Evolutionary conservation across 768 basidiomycete genomes (phyloP).

Genomic region (Psilocybe cubensis): DNA sequence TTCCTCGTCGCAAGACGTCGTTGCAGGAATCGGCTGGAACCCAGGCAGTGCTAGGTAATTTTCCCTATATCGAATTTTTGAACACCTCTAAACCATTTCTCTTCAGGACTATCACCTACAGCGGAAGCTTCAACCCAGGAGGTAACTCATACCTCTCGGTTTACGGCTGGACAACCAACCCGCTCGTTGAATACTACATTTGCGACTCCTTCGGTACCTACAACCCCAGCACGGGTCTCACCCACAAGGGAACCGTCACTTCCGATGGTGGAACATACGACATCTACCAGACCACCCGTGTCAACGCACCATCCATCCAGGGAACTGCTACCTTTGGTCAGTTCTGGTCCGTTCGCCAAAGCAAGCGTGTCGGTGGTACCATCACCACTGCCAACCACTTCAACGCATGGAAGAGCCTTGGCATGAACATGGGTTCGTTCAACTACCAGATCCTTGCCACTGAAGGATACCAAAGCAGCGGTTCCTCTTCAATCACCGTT

Average conservation of each 20-base stretch:
- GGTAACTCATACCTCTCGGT: slow-evolving; percentile 48
- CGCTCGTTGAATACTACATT: slow-evolving; percentile 53
- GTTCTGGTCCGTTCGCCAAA: slow-evolving; percentile 47
- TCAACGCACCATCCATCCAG: slow-evolving; percentile 44
- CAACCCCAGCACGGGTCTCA: slow-evolving; percentile 38
- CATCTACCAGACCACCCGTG: slow-evolving; percentile 39
- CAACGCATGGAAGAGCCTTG: slow-evolving; percentile 41
- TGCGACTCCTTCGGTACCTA: slow-evolving; percentile 43
- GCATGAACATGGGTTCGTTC: slow-evolving; percentile 41
- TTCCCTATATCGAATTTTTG: background rate
- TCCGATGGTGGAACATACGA: slow-evolving; percentile 47
- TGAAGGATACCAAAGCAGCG: slow-evolving; percentile 47
- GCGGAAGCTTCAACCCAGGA: slow-evolving; percentile 36
- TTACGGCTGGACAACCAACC: slow-evolving; percentile 50
- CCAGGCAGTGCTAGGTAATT: slow-evolving; percentile 35
- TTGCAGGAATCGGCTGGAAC: slow-evolving; percentile 34
- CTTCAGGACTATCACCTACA: slow-evolving; percentile 39
- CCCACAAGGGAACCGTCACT: slow-evolving; percentile 40
- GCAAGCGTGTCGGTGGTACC: slow-evolving; percentile 36
- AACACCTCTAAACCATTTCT: background rate
- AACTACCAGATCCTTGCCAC: slow-evolving; percentile 53
- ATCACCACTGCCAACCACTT: slow-evolving; percentile 45
- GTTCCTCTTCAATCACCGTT: slow-evolving; percentile 23
- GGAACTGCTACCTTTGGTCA: slow-evolving; percentile 49
- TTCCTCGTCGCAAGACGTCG: slow-evolving; percentile 12